These are phyloP conservation scores for Trametes gibbosa DNA, from an alignment of 768 basidiomycete genomes.

Conservation along the genomic window DNA sequence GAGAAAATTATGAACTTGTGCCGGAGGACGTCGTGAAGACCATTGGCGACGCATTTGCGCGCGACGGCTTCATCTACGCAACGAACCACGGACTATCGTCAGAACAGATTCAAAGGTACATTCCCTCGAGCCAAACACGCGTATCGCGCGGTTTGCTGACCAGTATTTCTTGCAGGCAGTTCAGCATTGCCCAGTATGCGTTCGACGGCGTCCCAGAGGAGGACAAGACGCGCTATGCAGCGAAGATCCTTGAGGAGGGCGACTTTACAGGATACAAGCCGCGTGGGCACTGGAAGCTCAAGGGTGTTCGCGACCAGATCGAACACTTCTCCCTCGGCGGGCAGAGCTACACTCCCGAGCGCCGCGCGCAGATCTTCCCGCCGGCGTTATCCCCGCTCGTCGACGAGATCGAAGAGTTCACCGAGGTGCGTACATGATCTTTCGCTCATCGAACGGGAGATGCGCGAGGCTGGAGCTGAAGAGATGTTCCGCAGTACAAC, in stretches of 20 bases:
- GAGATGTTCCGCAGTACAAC: not conserved
- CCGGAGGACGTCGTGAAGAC: conserved; percentile 8
- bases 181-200: conserved; percentile 10
- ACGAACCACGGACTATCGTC: conserved; percentile 12
- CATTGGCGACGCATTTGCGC: conserved; percentile 10
- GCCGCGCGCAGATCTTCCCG: conserved; percentile 7
- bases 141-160: not conserved
- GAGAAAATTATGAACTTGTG: conserved; percentile 3
- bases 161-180: not conserved
- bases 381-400: conserved; percentile 6
- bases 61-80: conserved; percentile 14
- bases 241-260: conserved; percentile 11
- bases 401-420: conserved; percentile 13
- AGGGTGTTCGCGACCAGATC: conserved; percentile 13
- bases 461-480: not conserved
- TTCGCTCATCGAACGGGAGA: not conserved
- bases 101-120: conserved; percentile 4
- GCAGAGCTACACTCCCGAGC: conserved; percentile 3
- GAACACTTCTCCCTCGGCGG: conserved; percentile 11
- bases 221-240: conserved; percentile 3
- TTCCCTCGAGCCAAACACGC: not conserved
- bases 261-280: conserved; percentile 13
- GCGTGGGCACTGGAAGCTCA: conserved; percentile 14
- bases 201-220: conserved; percentile 13
- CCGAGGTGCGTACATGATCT: not conserved